A percentile compares a stretch with the other conserved stretches of the same genome.
phyloP scores from a whole-genome alignment of 805 yeast genomes.

The Yamadazyma tumulicola region DNA sequence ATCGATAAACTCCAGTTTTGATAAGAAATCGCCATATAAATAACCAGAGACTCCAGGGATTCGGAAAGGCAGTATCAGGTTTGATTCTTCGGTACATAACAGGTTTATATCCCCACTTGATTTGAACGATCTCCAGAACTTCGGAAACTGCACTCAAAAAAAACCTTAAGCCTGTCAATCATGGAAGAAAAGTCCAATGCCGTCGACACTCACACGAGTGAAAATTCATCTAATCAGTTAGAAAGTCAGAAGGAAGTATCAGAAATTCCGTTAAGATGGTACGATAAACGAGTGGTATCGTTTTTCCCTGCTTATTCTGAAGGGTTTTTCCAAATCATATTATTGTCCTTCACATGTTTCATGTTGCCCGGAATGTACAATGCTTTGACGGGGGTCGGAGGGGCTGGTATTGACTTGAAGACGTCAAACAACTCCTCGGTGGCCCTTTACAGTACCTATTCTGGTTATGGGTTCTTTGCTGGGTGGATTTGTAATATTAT shows the following conservation, averaged over 20 bases:
- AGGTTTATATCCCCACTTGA: no score
- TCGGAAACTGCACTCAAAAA: no score
- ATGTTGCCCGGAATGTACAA: constrained; percentile 54
- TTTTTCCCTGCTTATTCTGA: constrained; percentile 35
- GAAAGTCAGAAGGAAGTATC: no score
- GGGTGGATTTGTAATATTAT: constrained; percentile 52
- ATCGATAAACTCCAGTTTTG: no score
- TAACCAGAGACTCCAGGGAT: no score
- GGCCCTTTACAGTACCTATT: constrained; percentile 53
- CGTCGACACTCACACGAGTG: constrained; percentile 10
- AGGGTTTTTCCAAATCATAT: constrained; percentile 40
- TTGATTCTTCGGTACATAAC: no score
- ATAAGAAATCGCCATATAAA: no score
- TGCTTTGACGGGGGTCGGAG: constrained; percentile 50
- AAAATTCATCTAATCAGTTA: constrained; percentile 9
- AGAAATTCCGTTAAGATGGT: constrained; percentile 38
- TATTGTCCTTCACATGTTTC: constrained; percentile 46
- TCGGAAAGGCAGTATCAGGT: no score
- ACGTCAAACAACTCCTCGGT: constrained; percentile 48
- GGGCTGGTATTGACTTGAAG: constrained; percentile 38
- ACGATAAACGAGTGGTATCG: constrained; percentile 23
- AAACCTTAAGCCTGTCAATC: constrained; percentile 5
- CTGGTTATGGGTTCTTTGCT: constrained; percentile 54
- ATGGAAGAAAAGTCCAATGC: constrained; percentile 11
- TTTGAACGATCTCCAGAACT: no score